These are phyloP conservation scores for Termitomyces sp. DNA, from an alignment of 768 basidiomycete species.

Conservation along the genomic window DNA sequence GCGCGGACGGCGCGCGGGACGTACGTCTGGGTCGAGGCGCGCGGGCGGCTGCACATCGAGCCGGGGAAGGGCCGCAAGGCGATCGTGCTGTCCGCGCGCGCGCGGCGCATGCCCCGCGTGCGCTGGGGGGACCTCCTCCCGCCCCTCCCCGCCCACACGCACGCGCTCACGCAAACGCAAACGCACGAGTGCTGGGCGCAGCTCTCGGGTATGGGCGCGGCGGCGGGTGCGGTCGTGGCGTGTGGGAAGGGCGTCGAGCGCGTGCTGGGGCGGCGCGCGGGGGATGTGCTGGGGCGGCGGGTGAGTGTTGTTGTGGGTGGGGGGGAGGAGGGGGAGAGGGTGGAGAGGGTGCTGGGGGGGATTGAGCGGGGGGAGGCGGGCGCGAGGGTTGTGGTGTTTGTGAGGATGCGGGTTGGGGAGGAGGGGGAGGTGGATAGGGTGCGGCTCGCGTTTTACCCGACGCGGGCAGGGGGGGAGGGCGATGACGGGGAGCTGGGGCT, in stretches of 20 bases:
- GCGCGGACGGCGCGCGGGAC: constrained; percentile 59
- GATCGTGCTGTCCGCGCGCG: constrained; percentile 84
- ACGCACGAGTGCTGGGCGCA: constrained; percentile 51
- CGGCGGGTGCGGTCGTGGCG: constrained; percentile 45
- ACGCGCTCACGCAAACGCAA: too few relatives aligned
- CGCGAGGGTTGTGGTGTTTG: constrained; percentile 5
- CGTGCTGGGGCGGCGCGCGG: constrained; percentile 60
- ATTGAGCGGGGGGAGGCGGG: constrained; percentile 19
- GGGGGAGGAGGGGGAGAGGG: constrained; percentile 30
- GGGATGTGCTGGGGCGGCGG: constrained; percentile 48
- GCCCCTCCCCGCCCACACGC: constrained; percentile 24
- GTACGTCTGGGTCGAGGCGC: constrained; percentile 89
- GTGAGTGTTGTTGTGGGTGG: neutral
- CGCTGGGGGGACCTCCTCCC: constrained; percentile 54
- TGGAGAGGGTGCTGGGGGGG: constrained; percentile 21
- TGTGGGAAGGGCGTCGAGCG: constrained; percentile 50
- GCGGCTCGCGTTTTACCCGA: constrained; percentile 25
- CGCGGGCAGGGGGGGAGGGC: constrained; percentile 1
- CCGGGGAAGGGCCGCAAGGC: constrained; percentile 93
- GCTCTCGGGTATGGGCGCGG: constrained; percentile 26
- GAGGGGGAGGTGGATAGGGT: constrained; percentile 23
- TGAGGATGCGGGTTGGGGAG: constrained; percentile 11
- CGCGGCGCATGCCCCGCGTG: constrained; percentile 60
- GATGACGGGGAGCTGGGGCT: constrained; percentile 10
- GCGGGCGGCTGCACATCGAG: constrained; percentile 88